These are phyloP conservation scores for Colletotrichum magnum DNA, from an alignment of 2,329 filamentous ascomycete species.

Conservation along the genomic window DNA sequence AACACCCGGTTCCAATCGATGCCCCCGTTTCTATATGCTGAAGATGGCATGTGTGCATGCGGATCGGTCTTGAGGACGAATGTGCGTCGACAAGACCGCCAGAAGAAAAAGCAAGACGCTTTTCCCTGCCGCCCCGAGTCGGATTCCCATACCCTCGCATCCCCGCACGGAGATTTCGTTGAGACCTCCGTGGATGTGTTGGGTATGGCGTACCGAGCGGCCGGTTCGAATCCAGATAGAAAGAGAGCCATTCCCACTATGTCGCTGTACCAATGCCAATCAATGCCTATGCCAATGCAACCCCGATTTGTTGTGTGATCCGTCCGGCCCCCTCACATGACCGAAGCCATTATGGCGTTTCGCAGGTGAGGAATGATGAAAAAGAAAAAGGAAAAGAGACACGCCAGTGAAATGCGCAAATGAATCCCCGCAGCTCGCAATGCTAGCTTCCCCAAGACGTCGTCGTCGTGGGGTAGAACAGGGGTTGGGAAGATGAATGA, in stretches of 20 bases:
- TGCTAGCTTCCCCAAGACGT: constrained; percentile 19
- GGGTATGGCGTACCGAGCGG: constrained; percentile 32
- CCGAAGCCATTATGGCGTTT: constrained; percentile 20
- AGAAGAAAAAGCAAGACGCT: background rate
- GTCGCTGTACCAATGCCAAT: constrained; percentile 37
- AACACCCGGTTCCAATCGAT: constrained; percentile 13
- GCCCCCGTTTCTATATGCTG: constrained; percentile 35
- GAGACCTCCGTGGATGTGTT: constrained; percentile 29
- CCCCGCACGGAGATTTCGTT: constrained; percentile 24
- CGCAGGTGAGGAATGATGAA: background rate
- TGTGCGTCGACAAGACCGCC: background rate
- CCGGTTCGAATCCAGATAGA: constrained; percentile 13
- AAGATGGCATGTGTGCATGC: background rate
- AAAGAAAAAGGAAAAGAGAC: background rate
- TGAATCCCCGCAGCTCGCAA: constrained; percentile 12
- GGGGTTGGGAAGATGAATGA: constrained; percentile 4
- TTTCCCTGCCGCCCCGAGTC: constrained; percentile 5
- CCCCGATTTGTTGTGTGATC: constrained; percentile 29
- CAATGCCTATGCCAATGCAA: constrained; percentile 39
- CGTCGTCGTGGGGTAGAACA: constrained; percentile 14
- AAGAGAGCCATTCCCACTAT: constrained; percentile 15
- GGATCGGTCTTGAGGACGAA: background rate
- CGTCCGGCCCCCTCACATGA: constrained; percentile 27
- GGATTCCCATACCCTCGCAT: background rate
- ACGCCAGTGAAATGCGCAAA: constrained; percentile 24